Evolutionary conservation across 129 eudicot species (phyloP), one percentile per base, ranked within the genome.

Genomic region (Escallonia herrerae): DNA sequence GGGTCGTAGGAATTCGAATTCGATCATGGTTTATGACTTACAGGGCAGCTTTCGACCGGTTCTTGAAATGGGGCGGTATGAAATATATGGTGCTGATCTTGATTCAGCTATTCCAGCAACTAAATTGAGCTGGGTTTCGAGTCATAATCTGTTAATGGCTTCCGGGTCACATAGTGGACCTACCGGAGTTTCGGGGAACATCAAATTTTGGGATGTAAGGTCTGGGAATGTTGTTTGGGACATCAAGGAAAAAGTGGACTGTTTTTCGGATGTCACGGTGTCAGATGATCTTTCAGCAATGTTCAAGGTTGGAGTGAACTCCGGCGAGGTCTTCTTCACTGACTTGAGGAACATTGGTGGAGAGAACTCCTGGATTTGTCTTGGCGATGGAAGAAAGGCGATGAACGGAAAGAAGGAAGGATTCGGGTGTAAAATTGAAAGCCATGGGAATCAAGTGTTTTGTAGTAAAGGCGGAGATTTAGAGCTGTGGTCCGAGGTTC

Each of bases 101-200:
- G 84, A 84, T 84, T 83, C 93, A 2, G 91, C 90, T 0, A 82
- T 94, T 74, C 99, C 95, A 15, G 81, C 97, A 0, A 94, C 99
- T 1, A 89, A 94, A 66, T 45, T 94, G 69, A 78, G 64, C 51
- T 94, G 99, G 97, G 75, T 86, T 64, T 71, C 99, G 2, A 80
- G 84, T 74, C 74, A 80, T 52, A 89, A 78, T 66, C 65, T 89
- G 81, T 77, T 94, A 70, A 89, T 94, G 97, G 90, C 97, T 60
- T 86, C 95, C 8, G 99, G 97, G 65, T 89, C 93, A 11, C 99
- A 89, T 58, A 89, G 99, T 68, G 99, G 99, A 58, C 81, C 93
- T 41, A 74, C 86, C 8, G 97, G 99, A 60, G 85, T 89, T 10
- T 40, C 54, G 39, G 96, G 99, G 3, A 84, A 78, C 60, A 86